Conservation (phyloP, 345 rosid genomes). For the Salix dunnii region DNA sequence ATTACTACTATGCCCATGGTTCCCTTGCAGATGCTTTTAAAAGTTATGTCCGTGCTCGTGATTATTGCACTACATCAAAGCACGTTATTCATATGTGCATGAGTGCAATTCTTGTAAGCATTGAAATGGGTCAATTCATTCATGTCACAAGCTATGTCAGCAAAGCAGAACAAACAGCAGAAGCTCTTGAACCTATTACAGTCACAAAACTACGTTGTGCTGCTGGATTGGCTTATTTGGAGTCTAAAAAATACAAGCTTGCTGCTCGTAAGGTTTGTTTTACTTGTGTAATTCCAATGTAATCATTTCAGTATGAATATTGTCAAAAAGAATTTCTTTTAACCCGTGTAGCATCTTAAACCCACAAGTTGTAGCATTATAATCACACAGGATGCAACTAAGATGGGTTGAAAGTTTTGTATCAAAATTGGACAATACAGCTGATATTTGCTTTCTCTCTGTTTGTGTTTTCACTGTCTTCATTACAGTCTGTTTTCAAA, state of each 20-base stretch:
- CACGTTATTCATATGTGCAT: constrained; percentile 92
- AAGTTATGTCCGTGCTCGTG: constrained; percentile 83
- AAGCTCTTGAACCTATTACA: constrained; percentile 59
- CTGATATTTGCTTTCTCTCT: not conserved
- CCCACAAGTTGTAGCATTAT: not conserved
- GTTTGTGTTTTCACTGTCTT: not conserved
- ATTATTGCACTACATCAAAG: constrained; percentile 94
- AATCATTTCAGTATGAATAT: not conserved
- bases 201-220: constrained; percentile 80
- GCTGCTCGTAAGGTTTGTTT: constrained; percentile 92
- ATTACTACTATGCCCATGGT: constrained; percentile 87
- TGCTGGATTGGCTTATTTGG: constrained; percentile 90
- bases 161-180: constrained; percentile 89
- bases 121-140: constrained; percentile 94
- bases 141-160: constrained; percentile 90
- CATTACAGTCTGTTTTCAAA: not conserved
- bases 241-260: constrained; percentile 81
- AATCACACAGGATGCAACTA: not conserved
- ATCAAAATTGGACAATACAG: not conserved
- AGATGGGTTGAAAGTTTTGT: not conserved
- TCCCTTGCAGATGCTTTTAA: constrained; percentile 85
- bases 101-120: constrained; percentile 91
- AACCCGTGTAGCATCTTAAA: not conserved
- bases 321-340: not conserved
- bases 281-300: constrained; percentile 1